Base-by-base conservation (phyloP, 495 filamentous ascomycete species). In the Neurospora sp. region DNA sequence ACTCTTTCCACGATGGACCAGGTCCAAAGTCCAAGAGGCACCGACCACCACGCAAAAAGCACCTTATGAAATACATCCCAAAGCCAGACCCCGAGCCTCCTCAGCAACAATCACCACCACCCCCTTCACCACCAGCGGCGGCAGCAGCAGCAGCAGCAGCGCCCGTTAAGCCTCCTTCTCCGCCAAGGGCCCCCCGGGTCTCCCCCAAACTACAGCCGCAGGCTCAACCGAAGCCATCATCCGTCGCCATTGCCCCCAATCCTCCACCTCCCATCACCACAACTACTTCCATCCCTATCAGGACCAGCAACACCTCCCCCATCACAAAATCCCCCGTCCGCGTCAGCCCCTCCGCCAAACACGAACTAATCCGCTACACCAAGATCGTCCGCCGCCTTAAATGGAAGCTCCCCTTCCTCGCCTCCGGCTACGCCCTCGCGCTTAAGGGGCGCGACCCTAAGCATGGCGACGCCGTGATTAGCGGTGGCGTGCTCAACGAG, bases 361-460 rank as follows among this genome's bases (percentile, higher is more conserved):
- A 82, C 39, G 87, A 89, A 73, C 79, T 89, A 5, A 71, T 80
- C 2, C 87, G 88, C 9, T 89, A 86, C 79, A 80, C 82, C 71
- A 89, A 88, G 70, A 88, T 90, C 72, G 81, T 87, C 22, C 80
- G 84, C 3, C 85, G 89, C 0, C 78, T 90, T 18, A 82, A 85
- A 77, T 90, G 88, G 89, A 90, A 90, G 74, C 80, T 88, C 2
- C 85, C 84, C 5, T 88, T 86, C 76, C 83, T 90, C 53, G 85
- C 83, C 7, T 77, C 82, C 42, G 87, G 82, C 39, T 90, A 89
- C 78, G 77, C 77, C 20, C 75, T 82, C 2, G 87, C 87, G 3
- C 83, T 83, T 3, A 65, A 65, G 31, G 73, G 80, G 22, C 79
- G 75, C 37, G 47, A 65, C 9, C 78, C 74, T 69, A 77, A 77